phyloP scores from a whole-genome alignment of 306 rosid species.

The Begonia fuchsioides region DNA sequence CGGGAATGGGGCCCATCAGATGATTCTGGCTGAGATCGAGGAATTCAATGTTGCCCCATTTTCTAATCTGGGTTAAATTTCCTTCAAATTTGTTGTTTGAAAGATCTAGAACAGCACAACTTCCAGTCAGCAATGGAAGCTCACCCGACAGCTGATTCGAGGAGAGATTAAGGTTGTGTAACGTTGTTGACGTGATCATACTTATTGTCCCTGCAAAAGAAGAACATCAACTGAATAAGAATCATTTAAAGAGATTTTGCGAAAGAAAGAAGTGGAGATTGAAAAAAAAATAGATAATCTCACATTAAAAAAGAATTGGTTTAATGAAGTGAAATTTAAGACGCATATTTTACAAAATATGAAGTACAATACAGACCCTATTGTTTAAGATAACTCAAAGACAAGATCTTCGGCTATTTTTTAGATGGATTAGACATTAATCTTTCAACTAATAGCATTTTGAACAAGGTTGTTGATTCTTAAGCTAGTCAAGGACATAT shows the following conservation, averaged over 20 bases:
- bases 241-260: too few relatives aligned
- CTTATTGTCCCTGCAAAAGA: conserved; percentile 59
- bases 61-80: conserved; percentile 58
- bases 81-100: conserved; percentile 73
- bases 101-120: conserved; percentile 81
- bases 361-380: too few relatives aligned
- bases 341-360: too few relatives aligned
- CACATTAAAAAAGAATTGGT: too few relatives aligned
- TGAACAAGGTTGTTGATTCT: neutral
- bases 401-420: too few relatives aligned
- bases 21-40: conserved; percentile 82
- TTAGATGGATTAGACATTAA: too few relatives aligned
- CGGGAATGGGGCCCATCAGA: conserved; percentile 66
- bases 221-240: neutral
- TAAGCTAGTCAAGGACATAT: too few relatives aligned
- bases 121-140: conserved; percentile 83
- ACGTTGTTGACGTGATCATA: conserved; percentile 56
- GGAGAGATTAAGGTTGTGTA: conserved; percentile 59
- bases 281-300: too few relatives aligned
- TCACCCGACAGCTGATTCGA: conserved; percentile 58
- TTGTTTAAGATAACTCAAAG: too few relatives aligned
- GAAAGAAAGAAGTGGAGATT: too few relatives aligned
- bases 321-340: too few relatives aligned
- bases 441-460: too few relatives aligned
- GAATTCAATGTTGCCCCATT: conserved; percentile 85